Evolutionary conservation across 495 filamentous ascomycete genomes (phyloP), one percentile per base, ranked within the genome.

Genomic region (Rhypophila decipiens): DNA sequence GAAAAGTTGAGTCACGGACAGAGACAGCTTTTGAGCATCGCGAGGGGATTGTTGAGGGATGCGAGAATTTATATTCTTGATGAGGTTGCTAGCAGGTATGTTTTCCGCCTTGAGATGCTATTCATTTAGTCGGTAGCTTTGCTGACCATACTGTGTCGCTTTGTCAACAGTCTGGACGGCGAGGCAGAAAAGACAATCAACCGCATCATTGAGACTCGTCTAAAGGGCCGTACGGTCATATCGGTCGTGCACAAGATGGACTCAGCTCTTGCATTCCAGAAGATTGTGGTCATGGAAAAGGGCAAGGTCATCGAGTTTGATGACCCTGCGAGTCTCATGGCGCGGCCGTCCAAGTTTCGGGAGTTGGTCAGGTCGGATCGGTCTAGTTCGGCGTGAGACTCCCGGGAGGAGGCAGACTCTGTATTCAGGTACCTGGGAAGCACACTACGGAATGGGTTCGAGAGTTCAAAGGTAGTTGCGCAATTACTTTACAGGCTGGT

Each of bases 11-110:
- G 74, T 1, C 72, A 76, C 29, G 82, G 82, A 1, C 79, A 86
- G 51, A 65, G 66, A 21, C 82, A 85, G 59, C 69, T 86, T 7
- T 71, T 85, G 52, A 74, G 73, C 50, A 66, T 86, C 11, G 78
- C 74, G 1, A 69, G 80, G 5, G 80, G 76, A 1, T 53, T 85
- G 9, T 63, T 84, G 43, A 58, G 69, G n/a, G 51, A 51, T 2
- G 46, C 27, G 0, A 55, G 47, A 0, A 31, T 67, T 4, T 15
- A 65, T 19, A 45, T 67, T 5, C 51, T 67, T 11, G 64, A 67
- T 36, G 64, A 67, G 47, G 62, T 57, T 2, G 60, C 51, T 24
- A 64, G 56, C 42, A 51, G 47, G 47, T 50, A 43, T 43, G 46
- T 35, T n/a, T n/a, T n/a, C n/a, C n/a, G n/a, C n/a, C n/a, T n/a